Conservation (phyloP, 1,284 basidiomycete genomes). For the Papiliotrema flavescens region DNA sequence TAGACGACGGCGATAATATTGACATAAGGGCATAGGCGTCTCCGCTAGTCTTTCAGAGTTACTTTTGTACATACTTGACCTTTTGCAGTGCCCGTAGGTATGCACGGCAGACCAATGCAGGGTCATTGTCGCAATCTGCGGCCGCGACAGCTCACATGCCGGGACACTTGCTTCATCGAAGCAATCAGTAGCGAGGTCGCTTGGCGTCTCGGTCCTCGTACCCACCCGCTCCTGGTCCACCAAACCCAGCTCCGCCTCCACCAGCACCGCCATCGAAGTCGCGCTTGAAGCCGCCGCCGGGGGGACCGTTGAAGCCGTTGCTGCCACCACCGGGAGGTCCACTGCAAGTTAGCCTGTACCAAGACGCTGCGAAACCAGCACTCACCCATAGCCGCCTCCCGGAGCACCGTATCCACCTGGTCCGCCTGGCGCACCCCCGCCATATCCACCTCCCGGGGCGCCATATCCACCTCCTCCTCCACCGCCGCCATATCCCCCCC, state of each 20-base stretch:
- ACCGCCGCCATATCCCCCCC: slow-evolving; percentile 8
- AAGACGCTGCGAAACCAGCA: background rate
- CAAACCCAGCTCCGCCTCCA: slow-evolving; percentile 12
- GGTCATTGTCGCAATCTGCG: too few species aligned
- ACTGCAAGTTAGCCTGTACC: background rate
- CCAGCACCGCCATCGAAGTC: slow-evolving; percentile 17
- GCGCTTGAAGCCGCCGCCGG: slow-evolving; percentile 12
- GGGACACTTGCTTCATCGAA: background rate
- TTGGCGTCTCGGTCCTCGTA: slow-evolving; percentile 23
- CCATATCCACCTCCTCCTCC: slow-evolving; percentile 21
- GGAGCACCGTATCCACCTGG: slow-evolving; percentile 6
- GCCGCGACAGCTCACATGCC: background rate
- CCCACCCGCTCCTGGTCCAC: background rate
- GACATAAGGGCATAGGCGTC: background rate
- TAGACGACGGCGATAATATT: background rate
- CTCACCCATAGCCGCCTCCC: slow-evolving; percentile 14
- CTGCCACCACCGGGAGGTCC: slow-evolving; percentile 9
- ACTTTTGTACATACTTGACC: slow-evolving; percentile 17
- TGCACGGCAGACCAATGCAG: background rate
- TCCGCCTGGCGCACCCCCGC: slow-evolving; percentile 7
- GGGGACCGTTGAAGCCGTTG: slow-evolving; percentile 12
- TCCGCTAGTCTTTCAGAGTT: background rate
- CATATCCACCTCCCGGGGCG: slow-evolving; percentile 35
- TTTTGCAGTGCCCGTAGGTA: background rate
- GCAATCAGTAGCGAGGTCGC: slow-evolving; percentile 19